Evolutionary conservation across 2,329 filamentous ascomycete species (phyloP).

Genomic region (Xylaria digitata): DNA sequence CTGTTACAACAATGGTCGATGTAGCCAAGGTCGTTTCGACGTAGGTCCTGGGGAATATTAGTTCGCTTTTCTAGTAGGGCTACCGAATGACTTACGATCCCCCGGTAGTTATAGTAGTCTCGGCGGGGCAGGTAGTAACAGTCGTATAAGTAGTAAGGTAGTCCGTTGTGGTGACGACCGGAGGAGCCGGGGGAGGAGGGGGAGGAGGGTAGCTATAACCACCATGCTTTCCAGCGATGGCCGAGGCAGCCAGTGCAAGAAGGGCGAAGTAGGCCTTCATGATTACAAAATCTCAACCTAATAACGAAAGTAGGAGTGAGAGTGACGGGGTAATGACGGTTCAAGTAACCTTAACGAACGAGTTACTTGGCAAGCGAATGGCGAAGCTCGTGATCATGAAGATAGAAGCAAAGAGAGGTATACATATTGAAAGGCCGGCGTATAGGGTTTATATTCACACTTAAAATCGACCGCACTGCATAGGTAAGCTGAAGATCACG

Average conservation of each 20-base stretch:
- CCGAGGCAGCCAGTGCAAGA: slow-evolving; percentile 46
- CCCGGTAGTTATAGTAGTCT: slow-evolving; percentile 54
- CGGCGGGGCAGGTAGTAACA: slow-evolving; percentile 60
- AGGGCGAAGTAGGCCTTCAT: slow-evolving; percentile 48
- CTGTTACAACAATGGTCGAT: slow-evolving; percentile 57
- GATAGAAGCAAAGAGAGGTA: slow-evolving; percentile 2
- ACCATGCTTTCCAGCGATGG: slow-evolving; percentile 39
- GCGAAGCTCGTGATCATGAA: slow-evolving; percentile 1
- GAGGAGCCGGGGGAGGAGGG: slow-evolving; percentile 24
- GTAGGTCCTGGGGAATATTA: slow-evolving; percentile 53
- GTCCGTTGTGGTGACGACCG: slow-evolving; percentile 40
- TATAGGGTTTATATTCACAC: slow-evolving; percentile 31
- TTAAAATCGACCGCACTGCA: background rate
- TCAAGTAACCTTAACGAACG: slow-evolving; percentile 51
- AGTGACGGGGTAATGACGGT: slow-evolving; percentile 33
- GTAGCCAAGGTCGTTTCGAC: slow-evolving; percentile 57
- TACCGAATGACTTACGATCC: slow-evolving; percentile 53
- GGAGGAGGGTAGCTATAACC: slow-evolving; percentile 21
- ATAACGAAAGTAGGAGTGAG: slow-evolving; percentile 22
- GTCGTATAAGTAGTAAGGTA: slow-evolving; percentile 54
- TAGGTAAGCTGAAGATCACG: background rate
- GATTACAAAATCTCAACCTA: slow-evolving; percentile 31
- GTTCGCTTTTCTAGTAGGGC: slow-evolving; percentile 10
- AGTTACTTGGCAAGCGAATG: slow-evolving; percentile 42
- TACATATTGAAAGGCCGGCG: background rate